Evolutionary conservation across 495 filamentous ascomycete species (phyloP), one percentile per base, ranked within the genome.

Genomic region (Peziza echinospora): DNA sequence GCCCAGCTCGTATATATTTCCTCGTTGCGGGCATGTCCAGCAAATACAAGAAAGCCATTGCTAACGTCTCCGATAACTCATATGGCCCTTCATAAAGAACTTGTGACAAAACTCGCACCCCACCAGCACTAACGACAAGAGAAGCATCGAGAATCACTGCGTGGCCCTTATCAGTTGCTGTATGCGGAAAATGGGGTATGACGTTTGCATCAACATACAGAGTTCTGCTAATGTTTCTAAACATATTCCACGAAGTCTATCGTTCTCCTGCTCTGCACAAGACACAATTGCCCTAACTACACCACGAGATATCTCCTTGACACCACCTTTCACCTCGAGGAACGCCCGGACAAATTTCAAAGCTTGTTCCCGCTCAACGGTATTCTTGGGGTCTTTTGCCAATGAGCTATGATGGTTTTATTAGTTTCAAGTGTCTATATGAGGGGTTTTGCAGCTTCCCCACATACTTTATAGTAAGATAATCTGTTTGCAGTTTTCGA

Each of bases 331-430:
- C 53, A 97, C 83, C 52, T 96, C 91, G 21, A 97, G 66, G 60
- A 97, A 97, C 5, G 85, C 83, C 47, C 89, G 73, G 21, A 94
- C 82, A 63, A 97, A 94, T 59, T 97, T 97, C 51, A 97, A 62
- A 0, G 89, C 89, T 62, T 97, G 89, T 60, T 97, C 89, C 41
- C 89, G 76, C 64, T 97, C 89, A 40, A 97, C 83, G 58, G 84
- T 89, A 9, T 87, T 80, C 58, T 93, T 94, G 58, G 82, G 80
- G 57, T 94, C 86, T 58, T 94, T 94, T 50, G 86, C 80, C 22
- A 97, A 69, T 6, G 89, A 93, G 49, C 73, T 74, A 42, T 19
- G n/a, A 24, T 43, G 23, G 51, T 58, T 34, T 43, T 30, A 45
- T 23, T 16, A 28, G 30, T 13, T 8, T 9, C 23, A n/a, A n/a